A percentile compares a stretch with the other conserved stretches of the same genome.
These are phyloP conservation scores for Grosmannia serpens DNA, from an alignment of 2,329 filamentous ascomycete species.

Conservation along the genomic window DNA sequence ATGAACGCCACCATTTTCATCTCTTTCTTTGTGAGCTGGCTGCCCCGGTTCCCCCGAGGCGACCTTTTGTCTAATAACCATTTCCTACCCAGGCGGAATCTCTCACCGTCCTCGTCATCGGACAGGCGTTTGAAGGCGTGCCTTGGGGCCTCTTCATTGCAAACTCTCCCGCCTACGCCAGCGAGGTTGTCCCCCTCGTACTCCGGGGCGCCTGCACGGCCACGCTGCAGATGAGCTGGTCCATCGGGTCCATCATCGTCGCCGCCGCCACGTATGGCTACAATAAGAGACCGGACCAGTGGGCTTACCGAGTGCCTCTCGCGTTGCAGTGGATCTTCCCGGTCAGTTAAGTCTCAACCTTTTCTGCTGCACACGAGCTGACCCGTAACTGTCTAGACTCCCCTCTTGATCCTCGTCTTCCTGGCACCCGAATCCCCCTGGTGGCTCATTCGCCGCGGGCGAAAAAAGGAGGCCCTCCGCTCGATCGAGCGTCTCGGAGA, in stretches of 20 bases:
- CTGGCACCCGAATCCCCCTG: conserved; percentile 42
- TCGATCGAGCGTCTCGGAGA: conserved; percentile 38
- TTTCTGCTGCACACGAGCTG: neutral
- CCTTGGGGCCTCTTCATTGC: conserved; percentile 58
- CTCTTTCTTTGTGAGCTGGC: conserved; percentile 33
- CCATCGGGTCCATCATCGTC: conserved; percentile 50
- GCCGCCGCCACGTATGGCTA: conserved; percentile 44
- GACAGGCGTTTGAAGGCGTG: conserved; percentile 48
- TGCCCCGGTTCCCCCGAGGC: conserved; percentile 7
- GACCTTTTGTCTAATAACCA: neutral
- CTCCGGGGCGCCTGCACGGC: conserved; percentile 46
- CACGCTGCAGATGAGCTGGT: conserved; percentile 57
- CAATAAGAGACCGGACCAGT: conserved; percentile 21
- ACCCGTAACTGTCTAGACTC: conserved; percentile 10
- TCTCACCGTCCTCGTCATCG: conserved; percentile 29
- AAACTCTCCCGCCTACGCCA: conserved; percentile 51
- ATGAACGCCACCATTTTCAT: conserved; percentile 48
- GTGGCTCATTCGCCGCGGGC: conserved; percentile 44
- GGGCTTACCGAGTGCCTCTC: conserved; percentile 38
- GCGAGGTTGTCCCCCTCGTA: conserved; percentile 48
- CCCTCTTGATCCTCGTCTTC: conserved; percentile 36
- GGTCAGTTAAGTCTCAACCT: conserved; percentile 7
- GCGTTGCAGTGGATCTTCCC: conserved; percentile 50
- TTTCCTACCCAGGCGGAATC: neutral
- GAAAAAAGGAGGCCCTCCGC: conserved; percentile 30